Conservation (phyloP, 805 yeast genomes). For the Wickerhamiella dianesei region DNA sequence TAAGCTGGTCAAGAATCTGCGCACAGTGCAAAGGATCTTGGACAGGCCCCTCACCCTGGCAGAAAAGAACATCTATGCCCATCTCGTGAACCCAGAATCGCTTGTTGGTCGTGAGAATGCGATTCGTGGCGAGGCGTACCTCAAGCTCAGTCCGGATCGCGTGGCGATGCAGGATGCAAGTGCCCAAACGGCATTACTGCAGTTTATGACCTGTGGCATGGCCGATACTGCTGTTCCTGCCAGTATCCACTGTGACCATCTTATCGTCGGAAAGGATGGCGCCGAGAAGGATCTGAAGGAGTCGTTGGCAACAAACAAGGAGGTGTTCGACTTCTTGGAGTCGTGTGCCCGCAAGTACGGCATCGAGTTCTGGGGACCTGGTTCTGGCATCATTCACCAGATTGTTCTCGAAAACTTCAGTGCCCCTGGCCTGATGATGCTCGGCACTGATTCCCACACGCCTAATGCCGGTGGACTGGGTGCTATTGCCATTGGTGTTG, state of each 20-base stretch:
- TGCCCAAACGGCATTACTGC: slow-evolving; percentile 97
- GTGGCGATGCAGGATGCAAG: slow-evolving; percentile 99
- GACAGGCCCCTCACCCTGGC: slow-evolving; percentile 79
- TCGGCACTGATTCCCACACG: slow-evolving; percentile 96
- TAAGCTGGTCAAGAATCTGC: slow-evolving; percentile 51
- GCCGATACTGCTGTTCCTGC: slow-evolving; percentile 80
- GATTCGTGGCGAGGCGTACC: slow-evolving; percentile 75
- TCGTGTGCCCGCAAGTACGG: slow-evolving; percentile 91
- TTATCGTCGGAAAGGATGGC: slow-evolving; percentile 92
- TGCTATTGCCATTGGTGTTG: slow-evolving; percentile 96
- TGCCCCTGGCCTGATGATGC: slow-evolving; percentile 91
- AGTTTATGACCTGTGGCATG: slow-evolving; percentile 95
- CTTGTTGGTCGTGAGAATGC: slow-evolving; percentile 35
- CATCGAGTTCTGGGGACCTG: slow-evolving; percentile 98
- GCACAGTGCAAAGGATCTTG: slow-evolving; percentile 49
- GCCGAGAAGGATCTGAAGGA: slow-evolving; percentile 70
- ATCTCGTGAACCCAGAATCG: slow-evolving; percentile 76
- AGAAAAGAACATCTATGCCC: slow-evolving; percentile 89
- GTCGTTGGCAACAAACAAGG: slow-evolving; percentile 78
- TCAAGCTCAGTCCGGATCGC: slow-evolving; percentile 90
- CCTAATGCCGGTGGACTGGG: slow-evolving; percentile 99
- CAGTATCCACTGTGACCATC: slow-evolving; percentile 95
- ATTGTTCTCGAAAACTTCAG: slow-evolving; percentile 93
- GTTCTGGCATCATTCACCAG: slow-evolving; percentile 96
- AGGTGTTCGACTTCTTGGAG: slow-evolving; percentile 88